Conservation (phyloP, 1,139 yeast genomes). For the Candida sp. region DNA sequence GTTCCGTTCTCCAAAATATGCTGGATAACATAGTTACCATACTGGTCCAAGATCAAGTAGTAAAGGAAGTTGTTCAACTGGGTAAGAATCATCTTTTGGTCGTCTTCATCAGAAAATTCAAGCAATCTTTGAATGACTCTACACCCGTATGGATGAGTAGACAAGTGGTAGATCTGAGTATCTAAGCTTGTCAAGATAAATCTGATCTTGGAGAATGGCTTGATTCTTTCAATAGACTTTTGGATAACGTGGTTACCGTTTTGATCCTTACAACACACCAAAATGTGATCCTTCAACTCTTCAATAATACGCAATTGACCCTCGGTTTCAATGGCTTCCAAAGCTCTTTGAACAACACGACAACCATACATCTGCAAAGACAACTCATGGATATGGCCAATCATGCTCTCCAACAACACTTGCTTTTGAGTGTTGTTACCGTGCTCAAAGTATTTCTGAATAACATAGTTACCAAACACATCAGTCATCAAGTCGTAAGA, state of each 20-base stretch:
- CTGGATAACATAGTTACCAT: conserved; percentile 97
- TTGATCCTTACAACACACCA: conserved; percentile 91
- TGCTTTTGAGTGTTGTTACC: conserved; percentile 77
- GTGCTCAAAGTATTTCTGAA: conserved; percentile 90
- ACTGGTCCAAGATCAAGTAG: conserved; percentile 91
- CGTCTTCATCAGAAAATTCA: conserved; percentile 70
- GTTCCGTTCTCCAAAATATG: conserved; percentile 88
- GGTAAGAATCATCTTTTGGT: conserved; percentile 64
- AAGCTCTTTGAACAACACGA: conserved; percentile 93
- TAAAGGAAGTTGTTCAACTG: conserved; percentile 79
- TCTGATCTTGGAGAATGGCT: conserved; percentile 68
- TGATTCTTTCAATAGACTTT: conserved; percentile 84
- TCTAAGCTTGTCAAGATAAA: conserved; percentile 78
- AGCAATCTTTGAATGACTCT: conserved; percentile 92
- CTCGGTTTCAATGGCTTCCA: conserved; percentile 71
- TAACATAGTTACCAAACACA: conserved; percentile 97
- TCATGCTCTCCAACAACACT: conserved; percentile 74
- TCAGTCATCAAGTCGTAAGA: conserved; percentile 90
- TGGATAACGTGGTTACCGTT: conserved; percentile 99
- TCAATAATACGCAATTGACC: conserved; percentile 73
- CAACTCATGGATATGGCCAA: conserved; percentile 73
- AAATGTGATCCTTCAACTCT: conserved; percentile 74
- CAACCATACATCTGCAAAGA: conserved; percentile 98
- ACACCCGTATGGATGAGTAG: conserved; percentile 98
- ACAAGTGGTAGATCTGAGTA: conserved; percentile 83